Evolutionary conservation across 768 basidiomycete species (phyloP).

Genomic region (Kwoniella sp.): DNA sequence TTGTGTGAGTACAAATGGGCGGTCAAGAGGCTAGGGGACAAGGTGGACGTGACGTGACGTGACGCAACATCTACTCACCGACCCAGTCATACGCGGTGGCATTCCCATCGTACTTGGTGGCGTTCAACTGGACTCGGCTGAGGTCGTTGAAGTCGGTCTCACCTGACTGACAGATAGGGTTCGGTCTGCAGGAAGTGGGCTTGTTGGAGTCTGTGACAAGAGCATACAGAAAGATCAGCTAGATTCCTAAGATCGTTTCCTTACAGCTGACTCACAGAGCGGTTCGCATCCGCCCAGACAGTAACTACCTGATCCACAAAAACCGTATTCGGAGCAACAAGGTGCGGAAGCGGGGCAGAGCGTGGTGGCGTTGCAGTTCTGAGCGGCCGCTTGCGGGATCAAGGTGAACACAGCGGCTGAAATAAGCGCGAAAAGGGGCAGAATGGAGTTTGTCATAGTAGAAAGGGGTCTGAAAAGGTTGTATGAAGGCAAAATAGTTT

Average conservation of each 20-base stretch:
- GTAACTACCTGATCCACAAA: constrained; percentile 63
- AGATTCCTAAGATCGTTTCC: not conserved
- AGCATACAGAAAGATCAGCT: not conserved
- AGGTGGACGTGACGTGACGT: not conserved
- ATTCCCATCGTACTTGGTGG: constrained; percentile 73
- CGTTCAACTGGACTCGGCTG: constrained; percentile 70
- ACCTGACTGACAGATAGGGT: constrained; percentile 69
- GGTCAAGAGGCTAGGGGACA: not conserved
- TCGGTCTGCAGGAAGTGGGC: constrained; percentile 67
- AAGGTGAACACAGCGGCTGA: constrained; percentile 6
- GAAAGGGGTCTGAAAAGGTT: not conserved
- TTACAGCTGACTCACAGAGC: constrained; percentile 55
- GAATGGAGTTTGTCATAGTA: not conserved
- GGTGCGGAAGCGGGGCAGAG: constrained; percentile 40
- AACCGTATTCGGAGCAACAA: constrained; percentile 63
- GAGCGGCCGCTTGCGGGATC: constrained; percentile 20
- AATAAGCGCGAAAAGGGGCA: constrained; percentile 6
- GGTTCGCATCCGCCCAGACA: constrained; percentile 89
- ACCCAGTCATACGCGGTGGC: constrained; percentile 64
- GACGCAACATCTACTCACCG: constrained; percentile 32
- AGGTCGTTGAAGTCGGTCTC: constrained; percentile 44
- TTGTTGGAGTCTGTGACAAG: constrained; percentile 60
- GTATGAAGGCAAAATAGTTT: not conserved
- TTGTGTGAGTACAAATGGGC: too few species aligned
- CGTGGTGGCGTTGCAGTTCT: constrained; percentile 34